Evolutionary conservation across 257 asterid genomes (phyloP), one percentile per base, ranked within the genome.

Genomic region (Nicotiana otophora): DNA sequence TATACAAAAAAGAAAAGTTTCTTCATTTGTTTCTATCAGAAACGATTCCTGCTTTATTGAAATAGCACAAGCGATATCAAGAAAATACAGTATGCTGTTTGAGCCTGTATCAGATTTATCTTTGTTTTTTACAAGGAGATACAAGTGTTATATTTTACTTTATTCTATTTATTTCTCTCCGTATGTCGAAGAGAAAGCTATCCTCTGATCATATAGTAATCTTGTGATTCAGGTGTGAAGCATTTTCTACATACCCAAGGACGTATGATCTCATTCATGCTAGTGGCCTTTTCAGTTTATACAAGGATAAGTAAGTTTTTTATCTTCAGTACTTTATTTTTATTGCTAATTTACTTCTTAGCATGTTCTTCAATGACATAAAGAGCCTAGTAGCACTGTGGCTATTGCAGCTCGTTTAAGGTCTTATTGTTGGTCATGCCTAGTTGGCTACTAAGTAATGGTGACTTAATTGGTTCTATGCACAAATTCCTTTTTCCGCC

Each of bases 211-310:
- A 51, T 53, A 51, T 28, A 15, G 28, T 51, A 26, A 1, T 51
- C 46, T 75, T 75, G 17, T 75, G 80, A 51, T 51, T 64, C 82
- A 94, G 99, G 99, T 96, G 97, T 78, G 98, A 96, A 86, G 99
- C 87, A 80, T 96, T 96, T 91, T 94, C 99, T 9, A 94, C 99
- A 8, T 96, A 96, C 82, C 99, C 97, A 46, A 91, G 99, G 86
- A 96, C 99, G 23, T 96, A 96, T 33, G 98, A 96, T 85, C 97
- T 96, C 78, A 92, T 96, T 87, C 98, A 96, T 82, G 99, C 99
- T 81, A 91, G 85, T 83, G 95, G 97, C 77, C 86, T 96, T 84
- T 94, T 94, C 86, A 94, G 93, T 91, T 86, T 96, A 85, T 96
- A 96, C 88, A 93, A 93, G 87, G 92, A 88, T 86, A 91, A 90